Conservation (phyloP, 768 basidiomycete species). For the Auriscalpium orientale region DNA sequence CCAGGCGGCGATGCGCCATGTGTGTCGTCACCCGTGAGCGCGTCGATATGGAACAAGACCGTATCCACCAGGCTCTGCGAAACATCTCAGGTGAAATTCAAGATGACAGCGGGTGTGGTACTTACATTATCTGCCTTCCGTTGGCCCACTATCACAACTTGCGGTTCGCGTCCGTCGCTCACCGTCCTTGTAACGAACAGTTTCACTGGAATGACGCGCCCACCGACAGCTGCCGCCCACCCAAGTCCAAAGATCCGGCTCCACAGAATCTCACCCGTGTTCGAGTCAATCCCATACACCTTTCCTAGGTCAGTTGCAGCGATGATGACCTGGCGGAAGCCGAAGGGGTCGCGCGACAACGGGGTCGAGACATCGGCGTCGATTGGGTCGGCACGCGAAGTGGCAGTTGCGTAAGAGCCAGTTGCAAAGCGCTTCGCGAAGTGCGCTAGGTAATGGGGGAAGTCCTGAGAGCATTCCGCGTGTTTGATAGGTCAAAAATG, state of each 20-base stretch:
- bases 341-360: slow-evolving; percentile 69
- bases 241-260: slow-evolving; percentile 68
- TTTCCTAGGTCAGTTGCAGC: slow-evolving; percentile 66
- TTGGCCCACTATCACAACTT: slow-evolving; percentile 58
- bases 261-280: slow-evolving; percentile 75
- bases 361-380: slow-evolving; percentile 27
- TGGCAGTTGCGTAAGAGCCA: slow-evolving; percentile 52
- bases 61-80: slow-evolving; percentile 56
- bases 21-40: slow-evolving; percentile 67
- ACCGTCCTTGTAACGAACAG: slow-evolving; percentile 48
- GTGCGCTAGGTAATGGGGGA: slow-evolving; percentile 60
- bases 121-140: slow-evolving; percentile 55
- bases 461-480: slow-evolving; percentile 34
- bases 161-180: slow-evolving; percentile 38
- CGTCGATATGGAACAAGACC: slow-evolving; percentile 69
- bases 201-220: slow-evolving; percentile 48
- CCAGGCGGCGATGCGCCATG: slow-evolving; percentile 24
- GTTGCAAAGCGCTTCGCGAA: slow-evolving; percentile 69
- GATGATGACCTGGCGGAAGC: slow-evolving; percentile 80
- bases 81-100: background rate
- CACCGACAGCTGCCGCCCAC: slow-evolving; percentile 53
- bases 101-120: slow-evolving; percentile 3
- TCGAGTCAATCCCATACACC: slow-evolving; percentile 75
- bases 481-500: background rate
- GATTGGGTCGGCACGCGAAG: slow-evolving; percentile 25